These are phyloP conservation scores for Carallia brachiata DNA, from an alignment of 345 rosid genomes.

Conservation along the genomic window DNA sequence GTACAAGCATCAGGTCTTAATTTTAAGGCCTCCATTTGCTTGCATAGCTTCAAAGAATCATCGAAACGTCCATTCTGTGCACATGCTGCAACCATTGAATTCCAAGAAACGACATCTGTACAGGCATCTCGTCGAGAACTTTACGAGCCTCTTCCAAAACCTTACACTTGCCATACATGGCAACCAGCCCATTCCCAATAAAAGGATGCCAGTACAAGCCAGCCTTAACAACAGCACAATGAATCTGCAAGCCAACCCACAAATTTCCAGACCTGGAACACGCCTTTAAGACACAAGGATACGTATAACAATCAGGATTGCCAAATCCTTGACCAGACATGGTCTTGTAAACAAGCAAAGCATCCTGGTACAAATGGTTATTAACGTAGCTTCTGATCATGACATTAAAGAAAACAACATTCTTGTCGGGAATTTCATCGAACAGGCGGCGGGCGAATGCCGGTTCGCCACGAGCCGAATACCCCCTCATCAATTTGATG, in stretches of 20 bases:
- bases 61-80: conserved; percentile 59
- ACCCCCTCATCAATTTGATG: conserved; percentile 62
- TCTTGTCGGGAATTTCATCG: conserved; percentile 63
- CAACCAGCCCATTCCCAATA: conserved; percentile 60
- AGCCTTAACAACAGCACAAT: conserved; percentile 45
- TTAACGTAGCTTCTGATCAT: conserved; percentile 73
- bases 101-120: conserved; percentile 77
- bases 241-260: conserved; percentile 55
- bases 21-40: conserved; percentile 49
- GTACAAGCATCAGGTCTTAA: conserved; percentile 61
- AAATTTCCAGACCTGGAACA: conserved; percentile 54
- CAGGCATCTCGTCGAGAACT: conserved; percentile 60
- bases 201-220: conserved; percentile 54
- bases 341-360: conserved; percentile 38
- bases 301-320: conserved; percentile 61
- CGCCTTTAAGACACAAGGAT: conserved; percentile 71
- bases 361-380: conserved; percentile 44
- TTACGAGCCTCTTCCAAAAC: conserved; percentile 52
- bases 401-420: conserved; percentile 64
- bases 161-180: conserved; percentile 73
- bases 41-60: conserved; percentile 62
- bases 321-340: conserved; percentile 38
- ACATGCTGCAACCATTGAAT: conserved; percentile 61
- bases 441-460: conserved; percentile 54
- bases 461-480: conserved; percentile 44